phyloP scores from a whole-genome alignment of 352 stramenopile genomes.

The Globisporangium uncinulatum region DNA sequence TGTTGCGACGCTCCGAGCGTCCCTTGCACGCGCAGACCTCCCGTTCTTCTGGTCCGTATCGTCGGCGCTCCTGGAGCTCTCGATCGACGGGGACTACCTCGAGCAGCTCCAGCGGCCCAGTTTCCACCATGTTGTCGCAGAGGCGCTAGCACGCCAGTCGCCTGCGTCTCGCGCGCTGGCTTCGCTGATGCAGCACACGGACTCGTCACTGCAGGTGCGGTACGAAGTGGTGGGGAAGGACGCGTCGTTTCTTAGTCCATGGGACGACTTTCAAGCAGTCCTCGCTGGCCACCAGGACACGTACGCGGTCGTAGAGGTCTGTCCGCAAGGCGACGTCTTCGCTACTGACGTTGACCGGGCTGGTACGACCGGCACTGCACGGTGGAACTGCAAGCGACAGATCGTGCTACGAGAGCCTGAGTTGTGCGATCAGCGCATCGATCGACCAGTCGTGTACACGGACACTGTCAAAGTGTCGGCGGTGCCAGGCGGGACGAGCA shows the following conservation, averaged over 20 bases:
- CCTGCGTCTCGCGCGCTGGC: conserved; percentile 27
- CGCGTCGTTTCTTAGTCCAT: conserved; percentile 35
- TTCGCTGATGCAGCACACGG: conserved; percentile 45
- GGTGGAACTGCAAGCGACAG: conserved; percentile 55
- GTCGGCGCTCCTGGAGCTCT: conserved; percentile 39
- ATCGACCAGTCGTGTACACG: conserved; percentile 66
- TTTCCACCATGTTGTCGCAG: conserved; percentile 56
- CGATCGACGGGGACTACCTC: conserved; percentile 54
- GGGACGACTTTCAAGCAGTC: conserved; percentile 57
- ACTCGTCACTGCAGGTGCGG: conserved; percentile 46
- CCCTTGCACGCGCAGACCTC: conserved; percentile 30
- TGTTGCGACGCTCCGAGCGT: conserved; percentile 32
- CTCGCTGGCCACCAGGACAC: conserved; percentile 50
- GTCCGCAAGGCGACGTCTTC: conserved; percentile 63
- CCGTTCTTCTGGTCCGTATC: conserved; percentile 73
- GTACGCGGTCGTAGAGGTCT: conserved; percentile 58
- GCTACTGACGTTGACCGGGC: conserved; percentile 39
- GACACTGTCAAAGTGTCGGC: conserved; percentile 62
- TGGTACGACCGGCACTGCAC: conserved; percentile 39
- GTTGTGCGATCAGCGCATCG: conserved; percentile 40
- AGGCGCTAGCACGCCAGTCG: conserved; percentile 26
- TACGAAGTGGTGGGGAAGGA: conserved; percentile 61
- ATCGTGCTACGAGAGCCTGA: conserved; percentile 51
- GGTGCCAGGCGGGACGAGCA: conserved; percentile 29
- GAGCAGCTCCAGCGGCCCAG: conserved; percentile 28